Conservation (phyloP, 2,329 filamentous ascomycete species). For the Allantophomopsis cytisporea region DNA sequence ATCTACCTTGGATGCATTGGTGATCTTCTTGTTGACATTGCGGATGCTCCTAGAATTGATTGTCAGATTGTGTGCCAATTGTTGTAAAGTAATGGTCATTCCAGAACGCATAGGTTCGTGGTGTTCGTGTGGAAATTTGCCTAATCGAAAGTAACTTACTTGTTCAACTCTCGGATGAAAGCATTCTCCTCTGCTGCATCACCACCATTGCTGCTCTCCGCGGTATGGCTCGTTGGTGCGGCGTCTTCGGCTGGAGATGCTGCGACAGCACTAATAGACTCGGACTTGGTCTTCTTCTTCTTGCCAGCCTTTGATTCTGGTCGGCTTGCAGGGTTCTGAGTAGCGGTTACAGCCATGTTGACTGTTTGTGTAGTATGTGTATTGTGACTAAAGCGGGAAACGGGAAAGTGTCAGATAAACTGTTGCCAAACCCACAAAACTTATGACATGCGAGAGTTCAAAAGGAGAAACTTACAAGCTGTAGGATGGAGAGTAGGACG, state of each 20-base stretch:
- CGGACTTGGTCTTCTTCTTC: constrained; percentile 53
- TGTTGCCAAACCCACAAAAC: too few species aligned
- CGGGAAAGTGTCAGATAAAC: background rate
- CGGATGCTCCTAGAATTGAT: constrained; percentile 60
- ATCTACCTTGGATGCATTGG: constrained; percentile 61
- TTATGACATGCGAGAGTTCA: too few species aligned
- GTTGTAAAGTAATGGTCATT: too few species aligned
- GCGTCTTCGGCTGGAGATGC: constrained; percentile 30
- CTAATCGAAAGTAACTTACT: constrained; percentile 39
- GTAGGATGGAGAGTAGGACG: too few species aligned
- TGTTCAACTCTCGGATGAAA: constrained; percentile 80
- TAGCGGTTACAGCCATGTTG: constrained; percentile 45
- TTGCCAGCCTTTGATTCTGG: constrained; percentile 51
- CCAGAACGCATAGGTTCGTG: too few species aligned
- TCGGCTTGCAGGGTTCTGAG: constrained; percentile 48
- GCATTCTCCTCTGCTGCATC: constrained; percentile 57
- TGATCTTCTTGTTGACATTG: constrained; percentile 88
- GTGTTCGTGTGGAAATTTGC: too few species aligned
- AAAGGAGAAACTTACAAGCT: too few species aligned
- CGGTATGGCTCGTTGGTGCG: constrained; percentile 35
- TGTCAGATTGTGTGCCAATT: constrained; percentile 5
- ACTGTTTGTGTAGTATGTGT: background rate
- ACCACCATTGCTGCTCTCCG: constrained; percentile 17
- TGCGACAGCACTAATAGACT: constrained; percentile 34
- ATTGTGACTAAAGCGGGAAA: background rate